phyloP scores from a whole-genome alignment of 1,284 basidiomycete species.

The Sphagnurus paluster region DNA sequence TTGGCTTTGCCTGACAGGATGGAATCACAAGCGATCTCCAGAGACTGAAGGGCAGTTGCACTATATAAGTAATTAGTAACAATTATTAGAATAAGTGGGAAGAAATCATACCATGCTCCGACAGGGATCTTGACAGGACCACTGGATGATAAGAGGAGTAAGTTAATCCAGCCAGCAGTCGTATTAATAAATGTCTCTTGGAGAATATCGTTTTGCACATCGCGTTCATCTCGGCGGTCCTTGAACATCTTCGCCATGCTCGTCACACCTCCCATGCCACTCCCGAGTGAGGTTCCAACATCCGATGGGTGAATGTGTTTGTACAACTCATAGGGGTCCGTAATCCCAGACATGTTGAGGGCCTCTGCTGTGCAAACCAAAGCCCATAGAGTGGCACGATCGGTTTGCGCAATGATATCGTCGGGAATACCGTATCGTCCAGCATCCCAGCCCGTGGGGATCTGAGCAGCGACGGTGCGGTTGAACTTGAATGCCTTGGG shows the following conservation, averaged over 20 bases:
- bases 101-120: constrained; percentile 83
- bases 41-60: constrained; percentile 95
- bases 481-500: constrained; percentile 97
- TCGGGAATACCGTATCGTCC: constrained; percentile 97
- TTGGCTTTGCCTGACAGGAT: constrained; percentile 96
- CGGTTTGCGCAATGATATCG: constrained; percentile 93
- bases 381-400: constrained; percentile 97
- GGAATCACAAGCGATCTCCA: constrained; percentile 97
- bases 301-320: constrained; percentile 96
- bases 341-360: constrained; percentile 95
- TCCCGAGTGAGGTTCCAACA: constrained; percentile 89
- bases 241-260: constrained; percentile 96
- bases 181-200: constrained; percentile 99
- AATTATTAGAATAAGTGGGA: neutral
- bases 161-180: constrained; percentile 96
- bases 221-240: constrained; percentile 95
- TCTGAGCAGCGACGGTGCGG: constrained; percentile 92
- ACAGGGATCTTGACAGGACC: constrained; percentile 99
- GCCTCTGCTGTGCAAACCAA: constrained; percentile 94
- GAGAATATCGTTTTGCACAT: constrained; percentile 96
- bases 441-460: constrained; percentile 97
- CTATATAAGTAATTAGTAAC: constrained; percentile 36
- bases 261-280: constrained; percentile 96
- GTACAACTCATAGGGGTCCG: constrained; percentile 96
- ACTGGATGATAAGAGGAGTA: constrained; percentile 90